Evolutionary conservation across 805 yeast species (phyloP).

Genomic region (Candida manassasensis): DNA sequence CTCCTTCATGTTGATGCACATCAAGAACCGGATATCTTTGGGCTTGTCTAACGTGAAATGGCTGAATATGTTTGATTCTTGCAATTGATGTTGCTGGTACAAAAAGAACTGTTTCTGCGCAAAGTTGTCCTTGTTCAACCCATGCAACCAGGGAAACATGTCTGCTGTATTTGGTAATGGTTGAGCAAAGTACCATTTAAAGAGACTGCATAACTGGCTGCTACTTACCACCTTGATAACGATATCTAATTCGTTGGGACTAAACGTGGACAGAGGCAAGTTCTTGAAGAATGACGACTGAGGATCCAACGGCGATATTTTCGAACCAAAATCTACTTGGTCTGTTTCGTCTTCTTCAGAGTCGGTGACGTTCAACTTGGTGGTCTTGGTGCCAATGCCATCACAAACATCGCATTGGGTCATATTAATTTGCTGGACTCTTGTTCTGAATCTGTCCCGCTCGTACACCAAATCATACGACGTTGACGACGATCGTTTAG

Average conservation of each 20-base stretch:
- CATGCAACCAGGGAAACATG: slow-evolving; percentile 92
- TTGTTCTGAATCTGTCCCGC: slow-evolving; percentile 38
- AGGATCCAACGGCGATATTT: slow-evolving; percentile 16
- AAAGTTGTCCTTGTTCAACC: slow-evolving; percentile 53
- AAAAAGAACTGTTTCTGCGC: slow-evolving; percentile 48
- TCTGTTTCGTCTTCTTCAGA: background rate
- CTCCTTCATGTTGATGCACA: slow-evolving; percentile 24
- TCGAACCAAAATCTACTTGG: background rate
- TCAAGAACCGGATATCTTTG: slow-evolving; percentile 30
- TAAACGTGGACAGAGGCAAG: slow-evolving; percentile 6
- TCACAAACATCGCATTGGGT: slow-evolving; percentile 31
- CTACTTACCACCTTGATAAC: slow-evolving; percentile 14
- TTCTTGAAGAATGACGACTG: slow-evolving; percentile 12
- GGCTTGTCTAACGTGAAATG: slow-evolving; percentile 19
- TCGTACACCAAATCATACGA: slow-evolving; percentile 38
- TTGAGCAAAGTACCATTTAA: slow-evolving; percentile 35
- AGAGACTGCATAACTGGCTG: slow-evolving; percentile 16
- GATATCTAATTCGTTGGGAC: slow-evolving; percentile 1
- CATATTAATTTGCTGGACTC: slow-evolving; percentile 14
- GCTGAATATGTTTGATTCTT: slow-evolving; percentile 8
- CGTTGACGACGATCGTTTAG: slow-evolving; percentile 34
- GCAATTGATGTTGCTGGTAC: slow-evolving; percentile 22
- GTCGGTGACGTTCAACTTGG: slow-evolving; percentile 24
- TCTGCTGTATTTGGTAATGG: slow-evolving; percentile 55
- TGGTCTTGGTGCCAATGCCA: slow-evolving; percentile 32